A percentile compares a stretch with the other conserved stretches of the same genome.
Conservation (phyloP, 1,139 yeast genomes). For the Yamadazyma dushanensis region DNA sequence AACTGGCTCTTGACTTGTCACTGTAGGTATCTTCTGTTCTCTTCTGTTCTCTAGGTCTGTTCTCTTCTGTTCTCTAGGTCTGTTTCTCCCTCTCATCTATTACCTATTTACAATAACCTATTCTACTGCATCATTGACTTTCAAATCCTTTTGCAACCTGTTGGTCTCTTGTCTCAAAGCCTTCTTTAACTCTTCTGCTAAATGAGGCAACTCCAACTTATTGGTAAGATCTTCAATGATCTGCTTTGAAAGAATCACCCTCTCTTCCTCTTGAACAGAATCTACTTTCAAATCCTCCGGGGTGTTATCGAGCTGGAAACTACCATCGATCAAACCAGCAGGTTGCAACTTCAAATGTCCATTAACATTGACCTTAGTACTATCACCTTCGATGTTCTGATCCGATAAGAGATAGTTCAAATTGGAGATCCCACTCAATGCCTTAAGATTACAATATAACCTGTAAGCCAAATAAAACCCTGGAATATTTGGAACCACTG, state of each 20-base stretch:
- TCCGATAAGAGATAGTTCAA: conserved; percentile 48
- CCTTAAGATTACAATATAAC: conserved; percentile 81
- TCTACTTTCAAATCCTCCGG: conserved; percentile 13
- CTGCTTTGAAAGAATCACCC: conserved; percentile 29
- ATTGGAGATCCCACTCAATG: conserved; percentile 73
- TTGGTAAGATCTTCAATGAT: conserved; percentile 32
- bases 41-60: no score
- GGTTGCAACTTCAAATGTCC: conserved; percentile 20
- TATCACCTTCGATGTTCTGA: background rate
- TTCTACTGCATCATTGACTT: conserved; percentile 21
- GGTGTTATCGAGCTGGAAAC: conserved; percentile 7
- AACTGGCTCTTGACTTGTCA: no score
- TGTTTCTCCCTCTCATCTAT: background rate
- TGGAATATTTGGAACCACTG: conserved; percentile 93
- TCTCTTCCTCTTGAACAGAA: conserved; percentile 25
- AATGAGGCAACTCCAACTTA: conserved; percentile 32
- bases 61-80: background rate
- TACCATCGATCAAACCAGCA: conserved; percentile 12
- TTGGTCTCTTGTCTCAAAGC: conserved; percentile 50
- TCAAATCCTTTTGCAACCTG: conserved; percentile 23
- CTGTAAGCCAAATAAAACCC: conserved; percentile 85
- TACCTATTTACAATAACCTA: conserved; percentile 7
- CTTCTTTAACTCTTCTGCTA: conserved; percentile 40
- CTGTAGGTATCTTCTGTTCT: no score
- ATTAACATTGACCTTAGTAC: conserved; percentile 7